These are phyloP conservation scores for Cercophora samala DNA, from an alignment of 495 filamentous ascomycete species.

Conservation along the genomic window DNA sequence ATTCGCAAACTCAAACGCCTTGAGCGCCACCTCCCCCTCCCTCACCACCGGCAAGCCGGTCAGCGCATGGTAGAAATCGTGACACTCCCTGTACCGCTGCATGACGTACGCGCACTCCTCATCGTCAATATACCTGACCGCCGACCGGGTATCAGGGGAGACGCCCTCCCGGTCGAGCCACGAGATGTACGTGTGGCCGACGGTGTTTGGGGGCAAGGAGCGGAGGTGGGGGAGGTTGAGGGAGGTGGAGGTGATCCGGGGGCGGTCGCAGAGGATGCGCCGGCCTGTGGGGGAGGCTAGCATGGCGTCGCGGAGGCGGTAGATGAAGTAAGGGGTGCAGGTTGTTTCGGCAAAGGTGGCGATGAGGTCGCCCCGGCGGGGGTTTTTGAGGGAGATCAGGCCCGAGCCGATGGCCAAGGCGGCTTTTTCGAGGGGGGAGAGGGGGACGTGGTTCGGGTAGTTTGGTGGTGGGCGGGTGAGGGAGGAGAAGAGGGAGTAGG, in stretches of 20 bases:
- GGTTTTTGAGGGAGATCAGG: constrained; percentile 72
- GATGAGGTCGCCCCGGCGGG: constrained; percentile 79
- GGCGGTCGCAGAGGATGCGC: constrained; percentile 84
- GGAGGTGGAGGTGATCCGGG: constrained; percentile 78
- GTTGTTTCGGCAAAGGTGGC: constrained; percentile 91
- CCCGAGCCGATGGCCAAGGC: constrained; percentile 81
- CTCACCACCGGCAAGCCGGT: constrained; percentile 87
- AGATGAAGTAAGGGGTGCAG: constrained; percentile 91
- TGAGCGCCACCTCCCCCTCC: constrained; percentile 91
- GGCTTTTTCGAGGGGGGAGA: constrained; percentile 70
- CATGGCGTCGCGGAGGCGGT: constrained; percentile 89
- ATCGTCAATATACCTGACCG: constrained; percentile 87
- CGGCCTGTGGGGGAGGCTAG: constrained; percentile 78
- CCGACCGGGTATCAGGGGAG: constrained; percentile 78
- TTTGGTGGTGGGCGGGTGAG: constrained; percentile 77
- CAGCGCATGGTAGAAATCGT: constrained; percentile 97
- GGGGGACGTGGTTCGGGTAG: constrained; percentile 90
- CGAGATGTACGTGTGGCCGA: constrained; percentile 77
- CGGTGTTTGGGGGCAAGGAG: constrained; percentile 63
- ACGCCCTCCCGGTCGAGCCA: constrained; percentile 95
- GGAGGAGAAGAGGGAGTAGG: constrained; percentile 71
- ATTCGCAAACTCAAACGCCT: constrained; percentile 95
- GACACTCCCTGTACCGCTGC: constrained; percentile 96
- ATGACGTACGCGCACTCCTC: constrained; percentile 96
- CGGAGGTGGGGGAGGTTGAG: constrained; percentile 70